Percentiles rank a stretch among this genome's conserved stretches.
These are phyloP conservation scores for Tylopilus intermedius DNA, from an alignment of 768 basidiomycete genomes.

Conservation along the genomic window DNA sequence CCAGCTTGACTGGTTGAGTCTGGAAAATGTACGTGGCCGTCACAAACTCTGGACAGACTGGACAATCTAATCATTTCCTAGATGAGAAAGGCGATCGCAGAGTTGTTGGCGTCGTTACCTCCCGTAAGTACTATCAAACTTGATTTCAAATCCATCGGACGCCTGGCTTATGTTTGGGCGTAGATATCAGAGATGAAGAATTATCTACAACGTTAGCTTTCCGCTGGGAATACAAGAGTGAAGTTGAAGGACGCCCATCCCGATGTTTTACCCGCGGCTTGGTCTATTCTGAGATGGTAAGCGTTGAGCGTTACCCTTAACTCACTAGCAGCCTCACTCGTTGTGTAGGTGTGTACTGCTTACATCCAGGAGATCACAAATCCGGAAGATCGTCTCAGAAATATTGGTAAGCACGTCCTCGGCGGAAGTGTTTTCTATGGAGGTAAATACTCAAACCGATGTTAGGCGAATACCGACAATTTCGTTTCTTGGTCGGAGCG, in stretches of 20 bases:
- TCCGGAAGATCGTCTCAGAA: slow-evolving; percentile 49
- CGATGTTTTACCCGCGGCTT: slow-evolving; percentile 51
- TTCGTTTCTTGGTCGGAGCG: slow-evolving; percentile 64
- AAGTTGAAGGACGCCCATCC: slow-evolving; percentile 49
- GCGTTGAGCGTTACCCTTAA: slow-evolving; percentile 1
- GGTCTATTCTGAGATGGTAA: slow-evolving; percentile 62
- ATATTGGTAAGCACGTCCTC: slow-evolving; percentile 38
- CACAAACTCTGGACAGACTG: slow-evolving; percentile 27
- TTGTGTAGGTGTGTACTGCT: slow-evolving; percentile 63
- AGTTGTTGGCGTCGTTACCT: slow-evolving; percentile 45
- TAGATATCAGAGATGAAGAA: slow-evolving; percentile 55
- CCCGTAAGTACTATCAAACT: slow-evolving; percentile 32
- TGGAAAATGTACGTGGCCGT: slow-evolving; percentile 33
- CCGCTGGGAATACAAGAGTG: slow-evolving; percentile 48
- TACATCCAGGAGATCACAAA: slow-evolving; percentile 60
- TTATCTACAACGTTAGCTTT: slow-evolving; percentile 49
- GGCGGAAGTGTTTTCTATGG: not conserved
- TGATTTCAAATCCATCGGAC: not conserved
- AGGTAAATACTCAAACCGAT: not conserved
- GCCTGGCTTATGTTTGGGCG: not conserved
- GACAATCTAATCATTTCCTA: not conserved
- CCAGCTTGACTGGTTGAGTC: slow-evolving; percentile 48
- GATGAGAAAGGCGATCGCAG: slow-evolving; percentile 40
- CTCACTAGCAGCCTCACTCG: not conserved
- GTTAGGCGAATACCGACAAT: slow-evolving; percentile 39